Evolutionary conservation across 176 grass and related monocot species (phyloP), one percentile per base, ranked within the genome.

Genomic region (Eremochloa ophiuroides): DNA sequence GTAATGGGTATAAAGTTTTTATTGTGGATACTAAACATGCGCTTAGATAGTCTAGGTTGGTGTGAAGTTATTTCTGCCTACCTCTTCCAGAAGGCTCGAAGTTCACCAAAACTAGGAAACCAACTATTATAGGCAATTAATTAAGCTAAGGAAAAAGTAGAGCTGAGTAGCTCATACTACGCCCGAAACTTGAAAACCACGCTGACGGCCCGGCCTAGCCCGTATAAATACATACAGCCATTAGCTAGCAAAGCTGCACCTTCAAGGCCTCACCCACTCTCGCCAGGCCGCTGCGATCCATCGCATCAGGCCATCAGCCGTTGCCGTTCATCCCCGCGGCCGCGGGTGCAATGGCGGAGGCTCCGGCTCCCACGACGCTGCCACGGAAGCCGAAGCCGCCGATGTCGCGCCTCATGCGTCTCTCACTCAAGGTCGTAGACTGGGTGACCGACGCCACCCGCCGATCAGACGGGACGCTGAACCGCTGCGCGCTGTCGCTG

Each of bases 381-480:
- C 59, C 18, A n/a, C 29, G 27, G 70, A 79, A n/a, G 74, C 43
- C 29, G 13, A 76, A 89, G 38, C 89, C 89, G 70, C 76, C 86
- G 20, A 87, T 97, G 86, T 83, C 91, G 28, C 89, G 91, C 50
- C 81, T 78, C 35, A 59, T 85, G 71, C 94, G 94, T 3, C 65
- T 91, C 0, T 56, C 51, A 2, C 51, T 91, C 23, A 63, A 30
- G 34, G 37, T 56, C 31, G 65, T 83, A 12, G 86, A 81, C 18
- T 31, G 33, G 28, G 8, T 87, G 29, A 79, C 77, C 26, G 94
- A 97, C 74, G 38, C 37, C 66, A 80, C 77, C 12, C 64, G 80
- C 77, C 92, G 92, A 56, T 77, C 77, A 3, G 69, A 97, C 80
- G 89, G 94, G 79, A 90, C 91, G 58, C 25, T 97, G 55, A 94